Evolutionary conservation across 2,329 filamentous ascomycete species (phyloP).

Genomic region (Penicillium sp.): DNA sequence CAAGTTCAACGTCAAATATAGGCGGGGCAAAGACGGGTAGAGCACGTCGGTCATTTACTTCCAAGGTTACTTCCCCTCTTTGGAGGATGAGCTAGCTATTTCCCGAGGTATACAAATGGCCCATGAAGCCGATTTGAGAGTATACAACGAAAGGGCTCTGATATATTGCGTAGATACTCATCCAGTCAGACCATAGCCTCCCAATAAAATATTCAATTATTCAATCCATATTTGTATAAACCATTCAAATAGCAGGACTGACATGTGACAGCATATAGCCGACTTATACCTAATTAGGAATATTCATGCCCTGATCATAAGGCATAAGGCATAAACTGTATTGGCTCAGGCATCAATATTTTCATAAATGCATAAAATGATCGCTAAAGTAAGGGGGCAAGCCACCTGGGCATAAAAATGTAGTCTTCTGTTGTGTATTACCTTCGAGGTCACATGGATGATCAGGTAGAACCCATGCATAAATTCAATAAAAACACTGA

Average conservation of each 20-base stretch:
- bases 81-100: neutral
- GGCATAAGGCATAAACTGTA: neutral
- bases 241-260: neutral
- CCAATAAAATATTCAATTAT: too few species aligned
- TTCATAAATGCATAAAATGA: neutral
- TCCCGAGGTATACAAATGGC: neutral
- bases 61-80: neutral
- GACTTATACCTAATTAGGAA: neutral
- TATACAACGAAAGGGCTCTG: neutral
- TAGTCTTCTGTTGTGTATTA: neutral
- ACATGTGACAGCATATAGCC: neutral
- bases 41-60: neutral
- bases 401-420: neutral
- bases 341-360: neutral
- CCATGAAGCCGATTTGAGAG: neutral
- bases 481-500: neutral
- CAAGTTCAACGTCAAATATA: neutral
- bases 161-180: neutral
- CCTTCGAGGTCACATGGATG: neutral
- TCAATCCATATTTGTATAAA: neutral
- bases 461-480: neutral
- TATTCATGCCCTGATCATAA: neutral
- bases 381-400: conserved; percentile 1
- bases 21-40: neutral
- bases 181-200: neutral